Evolutionary conservation across 169 alveolate species (phyloP).

Genomic region (Toxoplasma gondii): DNA sequence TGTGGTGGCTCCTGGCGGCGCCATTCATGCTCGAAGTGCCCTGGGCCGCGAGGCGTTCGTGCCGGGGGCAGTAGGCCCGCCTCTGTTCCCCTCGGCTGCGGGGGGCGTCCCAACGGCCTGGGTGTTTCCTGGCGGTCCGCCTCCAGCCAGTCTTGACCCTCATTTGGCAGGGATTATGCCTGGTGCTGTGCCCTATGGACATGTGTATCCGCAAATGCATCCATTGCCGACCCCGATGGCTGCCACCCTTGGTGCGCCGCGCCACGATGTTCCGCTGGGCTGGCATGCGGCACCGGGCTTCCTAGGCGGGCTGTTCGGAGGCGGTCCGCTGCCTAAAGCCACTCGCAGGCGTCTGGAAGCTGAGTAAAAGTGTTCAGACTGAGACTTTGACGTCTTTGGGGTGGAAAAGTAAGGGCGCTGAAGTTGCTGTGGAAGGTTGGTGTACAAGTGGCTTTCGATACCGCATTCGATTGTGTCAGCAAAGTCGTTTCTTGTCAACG

Average conservation of each 20-base stretch:
- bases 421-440: too few species aligned
- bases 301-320: conserved; percentile 10
- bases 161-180: neutral
- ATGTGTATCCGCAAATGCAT: conserved; percentile 4
- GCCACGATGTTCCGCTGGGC: neutral
- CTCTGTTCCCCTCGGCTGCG: neutral
- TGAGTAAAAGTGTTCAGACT: neutral
- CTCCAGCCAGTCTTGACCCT: neutral
- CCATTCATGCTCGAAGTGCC: neutral
- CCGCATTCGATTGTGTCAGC: too few species aligned
- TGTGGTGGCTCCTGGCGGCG: neutral
- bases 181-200: neutral
- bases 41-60: neutral
- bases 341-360: neutral
- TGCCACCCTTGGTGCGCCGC: neutral
- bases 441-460: too few species aligned
- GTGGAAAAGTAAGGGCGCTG: too few species aligned
- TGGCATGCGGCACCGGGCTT: conserved; percentile 6
- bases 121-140: conserved; percentile 3
- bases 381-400: too few species aligned
- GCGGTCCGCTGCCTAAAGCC: neutral
- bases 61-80: neutral
- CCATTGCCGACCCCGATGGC: neutral
- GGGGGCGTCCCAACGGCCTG: neutral
- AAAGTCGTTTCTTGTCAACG: too few species aligned